phyloP scores from a whole-genome alignment of 2,329 filamentous ascomycete genomes.

The Fusarium succisae region DNA sequence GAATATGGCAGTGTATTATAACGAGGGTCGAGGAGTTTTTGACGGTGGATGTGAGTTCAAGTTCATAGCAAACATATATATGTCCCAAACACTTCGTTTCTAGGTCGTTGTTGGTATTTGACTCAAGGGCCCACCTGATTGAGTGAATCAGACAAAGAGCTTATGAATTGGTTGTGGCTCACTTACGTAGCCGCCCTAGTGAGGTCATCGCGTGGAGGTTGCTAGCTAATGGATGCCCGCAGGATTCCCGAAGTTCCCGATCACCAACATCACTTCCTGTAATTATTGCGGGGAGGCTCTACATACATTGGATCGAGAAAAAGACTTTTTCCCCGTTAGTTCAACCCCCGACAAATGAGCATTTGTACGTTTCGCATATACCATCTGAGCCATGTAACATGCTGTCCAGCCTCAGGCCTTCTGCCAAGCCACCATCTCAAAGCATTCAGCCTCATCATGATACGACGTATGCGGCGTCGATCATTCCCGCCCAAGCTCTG shows the following conservation, averaged over 20 bases:
- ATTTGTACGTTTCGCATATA: background rate
- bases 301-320: background rate
- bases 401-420: background rate
- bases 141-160: slow-evolving; percentile 8
- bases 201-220: slow-evolving; percentile 33
- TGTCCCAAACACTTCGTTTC: background rate
- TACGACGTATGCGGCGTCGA: slow-evolving; percentile 20
- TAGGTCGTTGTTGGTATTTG: background rate
- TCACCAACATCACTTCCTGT: background rate
- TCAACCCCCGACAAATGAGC: background rate
- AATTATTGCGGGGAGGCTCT: no score
- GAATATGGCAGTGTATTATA: background rate
- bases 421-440: slow-evolving; percentile 22
- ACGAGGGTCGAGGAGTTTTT: background rate
- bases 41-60: background rate
- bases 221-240: background rate
- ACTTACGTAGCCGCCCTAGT: slow-evolving; percentile 33
- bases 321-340: background rate
- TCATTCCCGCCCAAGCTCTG: slow-evolving; percentile 10
- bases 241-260: slow-evolving; percentile 30
- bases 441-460: slow-evolving; percentile 14
- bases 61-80: background rate
- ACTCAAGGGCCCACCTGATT: background rate
- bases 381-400: slow-evolving; percentile 4
- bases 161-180: slow-evolving; percentile 30